A percentile compares a stretch with the other conserved stretches of the same genome.
Conservation (phyloP, 176 grass and related monocot genomes). For the Rhynchospora pubera region DNA sequence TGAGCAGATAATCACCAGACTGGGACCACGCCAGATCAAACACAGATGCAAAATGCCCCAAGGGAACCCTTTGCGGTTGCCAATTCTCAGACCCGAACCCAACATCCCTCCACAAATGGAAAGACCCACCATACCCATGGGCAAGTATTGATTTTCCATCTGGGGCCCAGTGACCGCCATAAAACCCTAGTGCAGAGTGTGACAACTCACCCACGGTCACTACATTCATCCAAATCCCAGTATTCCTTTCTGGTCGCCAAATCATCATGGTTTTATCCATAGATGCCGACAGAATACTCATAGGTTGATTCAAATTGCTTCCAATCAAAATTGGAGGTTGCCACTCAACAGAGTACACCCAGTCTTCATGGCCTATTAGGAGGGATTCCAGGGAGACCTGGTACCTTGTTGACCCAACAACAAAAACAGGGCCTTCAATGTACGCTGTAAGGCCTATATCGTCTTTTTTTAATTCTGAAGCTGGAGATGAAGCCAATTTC, state of each 20-base stretch:
- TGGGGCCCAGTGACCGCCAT: constrained; percentile 80
- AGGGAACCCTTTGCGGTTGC: constrained; percentile 70
- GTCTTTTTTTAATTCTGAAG: constrained; percentile 37
- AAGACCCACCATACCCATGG: constrained; percentile 85
- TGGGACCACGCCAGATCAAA: constrained; percentile 77
- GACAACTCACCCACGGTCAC: constrained; percentile 91
- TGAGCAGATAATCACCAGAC: constrained; percentile 73
- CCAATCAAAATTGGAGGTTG: constrained; percentile 51
- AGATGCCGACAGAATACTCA: constrained; percentile 90
- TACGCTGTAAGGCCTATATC: constrained; percentile 70
- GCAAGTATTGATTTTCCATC: constrained; percentile 84
- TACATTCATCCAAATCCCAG: constrained; percentile 86
- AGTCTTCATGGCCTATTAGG: constrained; percentile 88
- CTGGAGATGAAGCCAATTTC: constrained; percentile 54
- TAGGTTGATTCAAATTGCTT: constrained; percentile 55
- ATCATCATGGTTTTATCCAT: constrained; percentile 99
- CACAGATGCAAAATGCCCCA: constrained; percentile 90
- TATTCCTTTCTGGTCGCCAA: constrained; percentile 80
- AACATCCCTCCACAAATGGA: constrained; percentile 90
- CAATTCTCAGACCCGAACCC: constrained; percentile 79
- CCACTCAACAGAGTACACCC: constrained; percentile 96
- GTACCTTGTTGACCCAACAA: constrained; percentile 40
- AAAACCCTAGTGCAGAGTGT: constrained; percentile 82
- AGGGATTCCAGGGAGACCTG: constrained; percentile 86
- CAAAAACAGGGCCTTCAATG: constrained; percentile 84